A percentile compares a stretch with the other conserved stretches of the same genome.
phyloP scores from a whole-genome alignment of 768 basidiomycete genomes.

The Termitomyces titanicus region DNA sequence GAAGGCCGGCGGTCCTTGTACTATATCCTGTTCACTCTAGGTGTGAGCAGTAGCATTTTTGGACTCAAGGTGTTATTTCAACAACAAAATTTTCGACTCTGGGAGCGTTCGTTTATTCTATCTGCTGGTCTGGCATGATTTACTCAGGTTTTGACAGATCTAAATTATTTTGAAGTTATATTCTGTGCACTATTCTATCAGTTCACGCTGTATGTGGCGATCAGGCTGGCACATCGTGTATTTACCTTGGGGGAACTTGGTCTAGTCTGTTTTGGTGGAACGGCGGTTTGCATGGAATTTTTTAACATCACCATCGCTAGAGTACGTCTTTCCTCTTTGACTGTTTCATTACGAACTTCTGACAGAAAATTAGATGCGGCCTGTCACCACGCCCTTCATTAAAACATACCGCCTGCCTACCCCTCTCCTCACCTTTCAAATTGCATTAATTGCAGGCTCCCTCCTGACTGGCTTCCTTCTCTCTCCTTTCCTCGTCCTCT shows the following conservation, averaged over 20 bases:
- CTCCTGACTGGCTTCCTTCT: slow-evolving; percentile 91
- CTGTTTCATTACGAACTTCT: not conserved
- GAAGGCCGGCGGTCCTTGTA: slow-evolving; percentile 60
- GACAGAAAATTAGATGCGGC: slow-evolving; percentile 60
- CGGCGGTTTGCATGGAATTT: slow-evolving; percentile 82
- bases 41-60: slow-evolving; percentile 46
- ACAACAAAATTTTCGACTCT: slow-evolving; percentile 45
- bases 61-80: slow-evolving; percentile 46
- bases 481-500: slow-evolving; percentile 89
- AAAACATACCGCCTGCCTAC: slow-evolving; percentile 92
- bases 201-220: slow-evolving; percentile 83
- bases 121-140: not conserved
- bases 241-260: slow-evolving; percentile 95
- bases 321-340: slow-evolving; percentile 41
- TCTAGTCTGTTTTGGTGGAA: slow-evolving; percentile 84
- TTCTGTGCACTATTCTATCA: slow-evolving; percentile 83
- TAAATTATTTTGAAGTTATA: slow-evolving; percentile 72
- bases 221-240: slow-evolving; percentile 88
- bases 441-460: slow-evolving; percentile 89
- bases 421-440: slow-evolving; percentile 86
- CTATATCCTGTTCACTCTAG: slow-evolving; percentile 62
- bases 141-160: slow-evolving; percentile 42
- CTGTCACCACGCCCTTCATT: slow-evolving; percentile 75
- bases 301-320: slow-evolving; percentile 79
- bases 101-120: slow-evolving; percentile 56